Percentiles rank a stretch among this genome's conserved stretches.
These are phyloP conservation scores for Solanum pennellii DNA, from an alignment of 257 asterid genomes.

Conservation along the genomic window DNA sequence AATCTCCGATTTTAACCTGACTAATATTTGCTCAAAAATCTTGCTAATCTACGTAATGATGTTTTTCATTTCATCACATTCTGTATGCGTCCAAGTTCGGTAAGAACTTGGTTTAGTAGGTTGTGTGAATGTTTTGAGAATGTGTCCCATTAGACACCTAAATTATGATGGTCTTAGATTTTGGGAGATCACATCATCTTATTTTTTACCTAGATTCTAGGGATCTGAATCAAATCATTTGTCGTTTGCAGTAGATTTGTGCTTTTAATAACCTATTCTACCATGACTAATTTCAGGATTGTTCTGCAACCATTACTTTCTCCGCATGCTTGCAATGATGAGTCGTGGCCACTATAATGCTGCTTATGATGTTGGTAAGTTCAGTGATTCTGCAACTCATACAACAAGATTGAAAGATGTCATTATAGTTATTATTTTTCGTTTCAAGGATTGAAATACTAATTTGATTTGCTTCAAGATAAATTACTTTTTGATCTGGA, in stretches of 20 bases:
- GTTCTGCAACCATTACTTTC: constrained; percentile 88
- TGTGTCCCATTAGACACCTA: not conserved
- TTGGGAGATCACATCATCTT: not conserved
- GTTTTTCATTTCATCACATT: not conserved
- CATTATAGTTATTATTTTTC: not conserved
- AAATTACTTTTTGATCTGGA: not conserved
- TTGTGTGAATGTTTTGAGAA: not conserved
- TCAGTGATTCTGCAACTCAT: not conserved
- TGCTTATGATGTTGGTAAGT: constrained; percentile 44
- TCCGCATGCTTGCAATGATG: constrained; percentile 70
- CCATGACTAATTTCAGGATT: constrained; percentile 30
- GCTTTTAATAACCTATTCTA: not conserved
- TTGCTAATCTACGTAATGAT: not conserved
- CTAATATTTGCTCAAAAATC: not conserved
- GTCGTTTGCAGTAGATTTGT: not conserved
- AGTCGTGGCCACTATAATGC: constrained; percentile 62
- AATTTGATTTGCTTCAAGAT: not conserved
- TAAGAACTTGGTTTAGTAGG: not conserved
- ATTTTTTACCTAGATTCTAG: not conserved
- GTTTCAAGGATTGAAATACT: not conserved
- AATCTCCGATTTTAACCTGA: not conserved
- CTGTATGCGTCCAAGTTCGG: not conserved
- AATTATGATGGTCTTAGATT: not conserved
- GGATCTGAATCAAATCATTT: not conserved
- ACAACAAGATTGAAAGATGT: not conserved